Conservation (phyloP, 2,329 filamentous ascomycete species). For the Fusarium tanahbumbuense region DNA sequence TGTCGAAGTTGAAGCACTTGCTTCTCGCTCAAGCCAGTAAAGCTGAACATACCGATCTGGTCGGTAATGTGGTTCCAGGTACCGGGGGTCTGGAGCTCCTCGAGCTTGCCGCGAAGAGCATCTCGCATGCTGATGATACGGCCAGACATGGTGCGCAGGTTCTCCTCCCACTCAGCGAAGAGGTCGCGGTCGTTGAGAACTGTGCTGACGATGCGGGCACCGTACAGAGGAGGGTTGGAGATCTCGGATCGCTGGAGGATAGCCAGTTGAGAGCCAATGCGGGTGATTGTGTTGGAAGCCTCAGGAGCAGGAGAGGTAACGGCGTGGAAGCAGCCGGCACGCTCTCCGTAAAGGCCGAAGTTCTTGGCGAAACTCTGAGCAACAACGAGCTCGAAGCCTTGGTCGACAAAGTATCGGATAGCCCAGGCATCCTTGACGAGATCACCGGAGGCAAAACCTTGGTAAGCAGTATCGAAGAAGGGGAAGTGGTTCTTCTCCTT, state of each 20-base stretch:
- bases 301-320: slow-evolving; percentile 79
- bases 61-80: slow-evolving; percentile 97
- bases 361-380: slow-evolving; percentile 98
- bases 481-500: slow-evolving; percentile 87
- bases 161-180: slow-evolving; percentile 92
- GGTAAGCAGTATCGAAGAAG: slow-evolving; percentile 98
- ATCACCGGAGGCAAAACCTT: slow-evolving; percentile 95
- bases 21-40: slow-evolving; percentile 80
- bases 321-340: slow-evolving; percentile 95
- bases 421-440: slow-evolving; percentile 87
- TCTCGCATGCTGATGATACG: slow-evolving; percentile 94
- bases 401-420: slow-evolving; percentile 92
- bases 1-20: slow-evolving; percentile 78
- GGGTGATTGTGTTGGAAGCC: slow-evolving; percentile 67
- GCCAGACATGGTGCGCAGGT: slow-evolving; percentile 92
- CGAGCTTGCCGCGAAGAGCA: slow-evolving; percentile 80
- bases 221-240: slow-evolving; percentile 95
- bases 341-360: slow-evolving; percentile 96
- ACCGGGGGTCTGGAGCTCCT: slow-evolving; percentile 86
- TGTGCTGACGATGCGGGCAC: slow-evolving; percentile 85
- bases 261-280: slow-evolving; percentile 88
- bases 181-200: slow-evolving; percentile 85
- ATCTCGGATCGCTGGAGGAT: slow-evolving; percentile 98
- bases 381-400: slow-evolving; percentile 89
- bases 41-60: slow-evolving; percentile 99